These are phyloP conservation scores for Balakata baccata DNA, from an alignment of 345 rosid genomes.

Conservation along the genomic window DNA sequence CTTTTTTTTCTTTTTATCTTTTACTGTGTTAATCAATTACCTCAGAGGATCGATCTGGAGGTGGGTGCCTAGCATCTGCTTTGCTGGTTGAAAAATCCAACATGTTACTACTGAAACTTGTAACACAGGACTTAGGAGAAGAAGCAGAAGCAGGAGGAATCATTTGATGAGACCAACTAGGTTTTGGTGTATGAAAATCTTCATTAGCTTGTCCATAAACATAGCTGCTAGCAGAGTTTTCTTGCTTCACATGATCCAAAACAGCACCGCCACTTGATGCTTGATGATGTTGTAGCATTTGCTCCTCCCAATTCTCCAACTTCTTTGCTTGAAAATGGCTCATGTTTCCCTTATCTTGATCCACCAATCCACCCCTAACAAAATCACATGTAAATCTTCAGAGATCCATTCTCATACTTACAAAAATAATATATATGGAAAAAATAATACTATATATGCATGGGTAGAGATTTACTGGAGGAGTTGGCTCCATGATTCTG, in stretches of 20 bases:
- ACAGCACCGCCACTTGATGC: constrained; percentile 27
- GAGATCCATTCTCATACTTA: too few species aligned
- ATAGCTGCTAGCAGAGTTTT: constrained; percentile 45
- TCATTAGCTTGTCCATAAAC: constrained; percentile 43
- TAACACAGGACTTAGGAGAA: constrained; percentile 62
- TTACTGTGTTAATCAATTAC: constrained; percentile 26
- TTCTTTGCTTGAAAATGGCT: constrained; percentile 51
- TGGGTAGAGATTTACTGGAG: constrained; percentile 37
- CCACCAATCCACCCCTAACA: constrained; percentile 66
- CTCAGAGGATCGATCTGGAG: constrained; percentile 73
- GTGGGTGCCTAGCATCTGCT: constrained; percentile 55
- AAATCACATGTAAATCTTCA: constrained; percentile 2
- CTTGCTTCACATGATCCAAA: constrained; percentile 58
- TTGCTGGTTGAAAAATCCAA: constrained; percentile 64
- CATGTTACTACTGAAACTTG: constrained; percentile 58
- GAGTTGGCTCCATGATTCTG: constrained; percentile 87
- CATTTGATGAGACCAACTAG: constrained; percentile 48
- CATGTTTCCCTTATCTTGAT: constrained; percentile 48
- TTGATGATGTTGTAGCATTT: constrained; percentile 53
- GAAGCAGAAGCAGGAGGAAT: constrained; percentile 36
- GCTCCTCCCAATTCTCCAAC: constrained; percentile 67
- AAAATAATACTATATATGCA: background rate
- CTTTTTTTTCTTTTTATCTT: too few species aligned
- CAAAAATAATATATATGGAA: too few species aligned
- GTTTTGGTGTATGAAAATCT: constrained; percentile 36